A percentile compares a stretch with the other conserved stretches of the same genome.
Evolutionary conservation across 1,139 yeast genomes (phyloP).

Genomic region (Lodderomyces jiufengensis): DNA sequence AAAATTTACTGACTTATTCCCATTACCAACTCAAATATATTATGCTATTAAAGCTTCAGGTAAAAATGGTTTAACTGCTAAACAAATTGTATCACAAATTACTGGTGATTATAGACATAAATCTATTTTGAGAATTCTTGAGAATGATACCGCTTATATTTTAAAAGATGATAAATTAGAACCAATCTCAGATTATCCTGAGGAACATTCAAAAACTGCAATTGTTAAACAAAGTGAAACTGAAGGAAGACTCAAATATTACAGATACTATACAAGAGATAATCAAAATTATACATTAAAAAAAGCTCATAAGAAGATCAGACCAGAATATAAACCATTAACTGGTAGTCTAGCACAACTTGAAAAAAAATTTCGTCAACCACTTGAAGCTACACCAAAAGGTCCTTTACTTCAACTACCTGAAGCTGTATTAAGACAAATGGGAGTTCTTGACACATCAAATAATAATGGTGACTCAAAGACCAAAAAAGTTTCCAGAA

Average conservation of each 20-base stretch:
- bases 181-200: conserved; percentile 21
- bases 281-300: conserved; percentile 4
- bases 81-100: conserved; percentile 41
- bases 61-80: conserved; percentile 52
- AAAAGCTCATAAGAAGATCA: conserved; percentile 10
- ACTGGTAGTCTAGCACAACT: conserved; percentile 14
- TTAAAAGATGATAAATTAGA: conserved; percentile 23
- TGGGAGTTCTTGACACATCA: background rate
- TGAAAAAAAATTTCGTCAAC: conserved; percentile 18
- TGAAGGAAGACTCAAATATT: conserved; percentile 70
- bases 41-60: conserved; percentile 41
- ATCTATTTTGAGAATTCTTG: conserved; percentile 49
- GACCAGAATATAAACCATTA: conserved; percentile 8
- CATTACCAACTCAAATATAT: conserved; percentile 60
- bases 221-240: conserved; percentile 67
- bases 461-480: no score
- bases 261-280: conserved; percentile 49
- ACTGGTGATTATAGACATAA: conserved; percentile 55
- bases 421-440: background rate
- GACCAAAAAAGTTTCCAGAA: no score
- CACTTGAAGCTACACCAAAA: conserved; percentile 26
- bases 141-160: conserved; percentile 36
- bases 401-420: conserved; percentile 16
- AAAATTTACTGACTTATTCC: conserved; percentile 50
- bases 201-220: conserved; percentile 23